Percentiles rank a stretch among this genome's conserved stretches.
These are phyloP conservation scores for Kodamaea sagamina DNA, from an alignment of 805 yeast genomes.

Conservation along the genomic window DNA sequence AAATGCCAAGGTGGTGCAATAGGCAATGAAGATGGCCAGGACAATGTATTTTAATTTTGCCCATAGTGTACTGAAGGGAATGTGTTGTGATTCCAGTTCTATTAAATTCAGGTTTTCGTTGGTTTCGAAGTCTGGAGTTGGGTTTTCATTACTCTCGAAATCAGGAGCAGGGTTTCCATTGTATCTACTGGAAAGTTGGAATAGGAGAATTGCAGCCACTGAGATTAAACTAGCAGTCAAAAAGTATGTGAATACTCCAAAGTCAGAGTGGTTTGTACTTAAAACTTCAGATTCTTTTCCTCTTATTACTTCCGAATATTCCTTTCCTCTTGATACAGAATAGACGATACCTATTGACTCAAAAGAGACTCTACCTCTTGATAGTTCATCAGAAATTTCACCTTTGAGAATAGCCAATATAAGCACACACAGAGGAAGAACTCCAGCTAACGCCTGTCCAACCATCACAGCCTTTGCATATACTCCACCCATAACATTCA, in stretches of 20 bases:
- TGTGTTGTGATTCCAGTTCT: slow-evolving; percentile 26
- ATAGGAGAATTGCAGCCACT: slow-evolving; percentile 39
- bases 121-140: too few relatives aligned
- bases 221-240: slow-evolving; percentile 53
- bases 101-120: slow-evolving; percentile 3
- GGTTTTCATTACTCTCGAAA: too few relatives aligned
- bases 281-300: slow-evolving; percentile 22
- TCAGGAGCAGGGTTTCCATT: too few relatives aligned
- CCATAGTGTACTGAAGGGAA: slow-evolving; percentile 65
- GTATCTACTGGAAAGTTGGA: slow-evolving; percentile 27
- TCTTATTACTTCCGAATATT: too few relatives aligned
- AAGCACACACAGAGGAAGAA: slow-evolving; percentile 75
- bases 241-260: slow-evolving; percentile 47
- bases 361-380: too few relatives aligned
- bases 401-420: slow-evolving; percentile 52
- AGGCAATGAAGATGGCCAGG: slow-evolving; percentile 68
- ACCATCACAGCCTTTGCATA: slow-evolving; percentile 90
- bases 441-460: slow-evolving; percentile 95
- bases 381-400: too few relatives aligned
- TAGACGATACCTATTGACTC: too few relatives aligned
- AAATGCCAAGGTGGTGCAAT: slow-evolving; percentile 74
- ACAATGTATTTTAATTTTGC: slow-evolving; percentile 63
- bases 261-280: too few relatives aligned
- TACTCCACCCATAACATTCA: slow-evolving; percentile 69
- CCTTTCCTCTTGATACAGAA: too few relatives aligned